Evolutionary conservation across 306 rosid species (phyloP), one percentile per base, ranked within the genome.

Genomic region (Crotalaria pallida): DNA sequence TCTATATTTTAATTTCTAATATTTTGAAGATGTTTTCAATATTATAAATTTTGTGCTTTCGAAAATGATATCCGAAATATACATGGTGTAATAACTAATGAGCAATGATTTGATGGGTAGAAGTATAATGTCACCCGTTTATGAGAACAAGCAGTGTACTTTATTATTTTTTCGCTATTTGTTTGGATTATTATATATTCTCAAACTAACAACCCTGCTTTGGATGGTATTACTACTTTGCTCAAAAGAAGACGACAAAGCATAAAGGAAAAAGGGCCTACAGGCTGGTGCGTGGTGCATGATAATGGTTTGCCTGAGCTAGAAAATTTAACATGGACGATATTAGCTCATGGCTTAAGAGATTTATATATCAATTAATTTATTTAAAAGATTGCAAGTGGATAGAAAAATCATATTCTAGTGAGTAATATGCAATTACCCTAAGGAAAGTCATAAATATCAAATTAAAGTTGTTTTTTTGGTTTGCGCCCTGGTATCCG

Each of bases 221-320:
- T 78, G 47, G 45, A 72, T 67, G 63, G 74, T 63, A n/a, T 68
- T 77, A 62, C 63, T 47, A 57, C 78, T 57, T 78, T 57, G 71
- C 45, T 74, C 38, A 19, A 59, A 70, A 45, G 58, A 71, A 59
- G 27, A 66, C 17, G 65, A 66, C 73, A 66, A 19, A 18, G 5
- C 4, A 65, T 47, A 45, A 70, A 70, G 64, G 58, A 45, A 59
- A 59, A 58, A 71, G 69, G 86, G 19, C 83, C 83, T 58, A 79
- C 75, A 31, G 24, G 58, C 22, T 51, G 59, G 41, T n/a, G n/a
- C n/a, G n/a, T 76, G 74, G 82, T 58, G 58, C 61, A 57, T 22
- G 41, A 11, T 34, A 44, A 40, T 69, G 65, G 77, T 52, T 13
- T 26, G 48, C 56, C 22, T 7, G 55, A 55, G 67, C 26, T 44